Evolutionary conservation across 352 stramenopile species (phyloP), one percentile per base, ranked within the genome.

Genomic region (Blastocystis sp.): DNA sequence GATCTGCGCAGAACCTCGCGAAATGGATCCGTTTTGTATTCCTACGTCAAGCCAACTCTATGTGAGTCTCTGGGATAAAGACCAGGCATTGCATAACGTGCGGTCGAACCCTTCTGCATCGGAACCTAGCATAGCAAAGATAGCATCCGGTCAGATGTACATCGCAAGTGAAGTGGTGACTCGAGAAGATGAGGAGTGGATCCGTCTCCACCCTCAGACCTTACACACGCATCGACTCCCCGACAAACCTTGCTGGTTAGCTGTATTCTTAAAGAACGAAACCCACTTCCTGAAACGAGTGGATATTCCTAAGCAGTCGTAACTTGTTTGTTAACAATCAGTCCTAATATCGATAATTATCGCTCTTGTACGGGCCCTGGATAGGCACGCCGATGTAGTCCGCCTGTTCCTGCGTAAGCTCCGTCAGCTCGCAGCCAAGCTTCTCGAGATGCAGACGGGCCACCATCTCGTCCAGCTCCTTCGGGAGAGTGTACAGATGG

Each of bases 381-480:
- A 95, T 90, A 75, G 94, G 93, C 65, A 99, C 95, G 66, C 95
- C 95, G 92, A 99, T 97, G 93, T 99, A 99, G 65, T 98, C 96
- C 87, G 96, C 96, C 93, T 99, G 96, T 76, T 98, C 97, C 69
- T 95, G 92, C 62, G 93, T 94, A 62, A 99, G 92, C 76, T 95
- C 92, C 50, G 96, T 98, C 56, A 99, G 94, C 92, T 98, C 96
- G 87, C 95, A 96, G 79, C 96, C 96, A 47, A 99, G 93, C 91
- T 97, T 95, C 91, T 92, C 93, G 73, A 99, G 91, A 92, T 99
- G 97, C 90, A 99, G 94, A 90, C 95, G 93, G 79, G 97, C 97
- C 68, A 99, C 97, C 95, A 98, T 98, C 93, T 98, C 96, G 91
- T 99, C 97, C 43, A 99, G 92, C 85, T 97, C 92, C 95, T 99